Evolutionary conservation across 1,139 yeast species (phyloP).

Genomic region (Debaryomyces psychrophilus): DNA sequence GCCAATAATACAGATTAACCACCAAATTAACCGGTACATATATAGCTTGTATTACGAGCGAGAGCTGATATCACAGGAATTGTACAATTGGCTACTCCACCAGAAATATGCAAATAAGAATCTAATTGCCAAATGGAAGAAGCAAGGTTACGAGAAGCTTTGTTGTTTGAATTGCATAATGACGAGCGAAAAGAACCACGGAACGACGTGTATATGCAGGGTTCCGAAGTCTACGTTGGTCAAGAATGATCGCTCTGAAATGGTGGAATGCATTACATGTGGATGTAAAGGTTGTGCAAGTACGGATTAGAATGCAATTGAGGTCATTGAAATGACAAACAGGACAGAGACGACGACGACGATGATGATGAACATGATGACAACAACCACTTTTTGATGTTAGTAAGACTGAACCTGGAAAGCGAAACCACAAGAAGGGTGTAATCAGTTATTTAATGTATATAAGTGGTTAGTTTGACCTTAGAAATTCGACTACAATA

Average conservation of each 20-base stretch:
- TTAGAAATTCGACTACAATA: too few relatives aligned
- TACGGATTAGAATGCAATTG: conserved; percentile 50
- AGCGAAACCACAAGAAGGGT: too few relatives aligned
- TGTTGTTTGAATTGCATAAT: conserved; percentile 85
- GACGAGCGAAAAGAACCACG: conserved; percentile 62
- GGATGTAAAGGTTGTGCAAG: conserved; percentile 92
- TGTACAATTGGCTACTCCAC: conserved; percentile 77
- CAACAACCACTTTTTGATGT: too few relatives aligned
- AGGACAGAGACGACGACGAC: too few relatives aligned
- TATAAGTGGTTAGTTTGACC: too few relatives aligned
- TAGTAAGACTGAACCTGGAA: too few relatives aligned
- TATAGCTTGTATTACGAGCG: conserved; percentile 74
- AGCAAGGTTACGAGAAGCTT: conserved; percentile 83
- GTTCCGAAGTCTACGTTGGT: conserved; percentile 67
- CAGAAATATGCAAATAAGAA: conserved; percentile 70
- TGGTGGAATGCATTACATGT: conserved; percentile 74
- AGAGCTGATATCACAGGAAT: conserved; percentile 62
- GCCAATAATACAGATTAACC: conserved; percentile 71
- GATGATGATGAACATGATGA: too few relatives aligned
- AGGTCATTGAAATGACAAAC: too few relatives aligned
- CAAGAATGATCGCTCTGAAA: conserved; percentile 38
- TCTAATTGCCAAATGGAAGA: conserved; percentile 89
- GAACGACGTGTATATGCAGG: conserved; percentile 78
- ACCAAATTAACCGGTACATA: conserved; percentile 76
- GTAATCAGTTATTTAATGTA: too few relatives aligned